These are phyloP conservation scores for Aspergillus wentii DNA, from an alignment of 495 filamentous ascomycete genomes.

Conservation along the genomic window DNA sequence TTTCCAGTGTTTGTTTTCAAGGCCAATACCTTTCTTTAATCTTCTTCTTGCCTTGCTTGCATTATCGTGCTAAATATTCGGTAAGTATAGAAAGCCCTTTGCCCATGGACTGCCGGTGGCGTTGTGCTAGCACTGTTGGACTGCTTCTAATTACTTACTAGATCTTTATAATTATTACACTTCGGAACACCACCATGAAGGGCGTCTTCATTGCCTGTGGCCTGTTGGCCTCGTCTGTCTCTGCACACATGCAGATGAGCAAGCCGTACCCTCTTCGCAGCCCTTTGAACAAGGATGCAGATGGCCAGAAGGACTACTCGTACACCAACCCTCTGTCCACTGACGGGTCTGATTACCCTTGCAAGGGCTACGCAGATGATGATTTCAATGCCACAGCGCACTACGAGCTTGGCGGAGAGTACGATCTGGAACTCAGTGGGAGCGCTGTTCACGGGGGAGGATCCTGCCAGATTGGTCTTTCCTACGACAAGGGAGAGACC, in stretches of 20 bases:
- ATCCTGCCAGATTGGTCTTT: constrained; percentile 80
- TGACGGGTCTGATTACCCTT: constrained; percentile 43
- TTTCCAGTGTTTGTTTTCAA: too few relatives aligned
- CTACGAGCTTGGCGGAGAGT: constrained; percentile 36
- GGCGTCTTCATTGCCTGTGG: constrained; percentile 21
- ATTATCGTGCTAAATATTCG: too few relatives aligned
- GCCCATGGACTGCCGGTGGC: too few relatives aligned
- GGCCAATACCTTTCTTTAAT: too few relatives aligned
- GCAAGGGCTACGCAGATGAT: constrained; percentile 49
- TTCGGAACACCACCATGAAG: constrained; percentile 32
- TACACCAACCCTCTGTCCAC: constrained; percentile 43
- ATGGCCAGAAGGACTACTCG: constrained; percentile 43
- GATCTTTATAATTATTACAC: too few relatives aligned
- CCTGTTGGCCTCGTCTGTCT: constrained; percentile 33
- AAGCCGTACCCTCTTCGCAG: constrained; percentile 43
- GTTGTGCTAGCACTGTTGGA: too few relatives aligned
- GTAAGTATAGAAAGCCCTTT: too few relatives aligned
- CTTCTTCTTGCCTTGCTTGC: too few relatives aligned
- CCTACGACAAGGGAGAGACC: constrained; percentile 63
- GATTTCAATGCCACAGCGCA: constrained; percentile 37
- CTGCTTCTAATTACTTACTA: too few relatives aligned
- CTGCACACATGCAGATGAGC: constrained; percentile 43
- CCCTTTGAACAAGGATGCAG: constrained; percentile 33
- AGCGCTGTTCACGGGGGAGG: constrained; percentile 78
- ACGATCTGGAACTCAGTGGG: constrained; percentile 35